phyloP scores from a whole-genome alignment of 1,284 basidiomycete species.

The Ustilago loliicola region DNA sequence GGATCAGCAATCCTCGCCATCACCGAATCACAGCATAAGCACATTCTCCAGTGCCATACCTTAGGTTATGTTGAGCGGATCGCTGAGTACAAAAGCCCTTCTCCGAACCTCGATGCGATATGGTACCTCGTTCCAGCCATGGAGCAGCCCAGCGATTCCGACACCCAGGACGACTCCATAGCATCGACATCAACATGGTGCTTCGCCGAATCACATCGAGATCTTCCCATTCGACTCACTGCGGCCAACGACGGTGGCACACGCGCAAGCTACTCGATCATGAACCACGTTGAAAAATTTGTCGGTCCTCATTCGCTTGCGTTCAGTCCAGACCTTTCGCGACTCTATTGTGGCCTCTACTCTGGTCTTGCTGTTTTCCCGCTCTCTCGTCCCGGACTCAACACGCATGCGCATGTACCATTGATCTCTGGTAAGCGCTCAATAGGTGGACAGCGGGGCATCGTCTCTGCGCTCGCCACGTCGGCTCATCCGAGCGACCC shows the following conservation, averaged over 20 bases:
- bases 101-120: constrained; percentile 53
- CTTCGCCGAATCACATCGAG: constrained; percentile 53
- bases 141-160: constrained; percentile 1
- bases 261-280: constrained; percentile 58
- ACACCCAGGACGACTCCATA: neutral
- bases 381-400: constrained; percentile 53
- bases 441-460: constrained; percentile 44
- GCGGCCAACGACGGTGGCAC: constrained; percentile 33
- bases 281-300: constrained; percentile 62
- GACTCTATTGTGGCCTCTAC: constrained; percentile 54
- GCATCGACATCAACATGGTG: constrained; percentile 41
- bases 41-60: constrained; percentile 26
- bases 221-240: constrained; percentile 54
- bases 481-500: constrained; percentile 19
- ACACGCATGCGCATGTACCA: constrained; percentile 43
- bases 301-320: constrained; percentile 55
- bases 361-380: constrained; percentile 44
- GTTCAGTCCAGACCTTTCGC: constrained; percentile 55
- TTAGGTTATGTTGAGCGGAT: neutral
- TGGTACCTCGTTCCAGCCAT: constrained; percentile 58
- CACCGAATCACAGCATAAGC: constrained; percentile 50
- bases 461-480: constrained; percentile 50
- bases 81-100: constrained; percentile 19
- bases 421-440: constrained; percentile 27
- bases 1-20: constrained; percentile 51